Conservation (phyloP, 495 filamentous ascomycete genomes). For the Penicillium tannophilum region DNA sequence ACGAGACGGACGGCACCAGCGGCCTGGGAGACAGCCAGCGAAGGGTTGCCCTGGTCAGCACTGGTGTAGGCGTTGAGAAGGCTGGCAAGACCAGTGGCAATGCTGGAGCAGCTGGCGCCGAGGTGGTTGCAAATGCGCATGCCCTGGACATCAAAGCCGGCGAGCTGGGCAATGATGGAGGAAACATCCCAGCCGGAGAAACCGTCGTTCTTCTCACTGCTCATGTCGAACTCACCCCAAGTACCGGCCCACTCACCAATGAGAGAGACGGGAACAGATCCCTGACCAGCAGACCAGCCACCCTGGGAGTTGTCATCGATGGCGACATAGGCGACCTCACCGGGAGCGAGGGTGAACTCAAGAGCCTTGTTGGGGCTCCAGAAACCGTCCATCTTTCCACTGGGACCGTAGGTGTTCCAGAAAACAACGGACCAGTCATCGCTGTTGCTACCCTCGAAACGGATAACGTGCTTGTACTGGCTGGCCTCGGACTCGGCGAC, state of each 20-base stretch:
- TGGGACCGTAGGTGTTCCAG: slow-evolving; percentile 56
- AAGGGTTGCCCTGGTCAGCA: slow-evolving; percentile 26
- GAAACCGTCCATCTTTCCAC: slow-evolving; percentile 41
- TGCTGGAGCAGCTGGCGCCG: slow-evolving; percentile 37
- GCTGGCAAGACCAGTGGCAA: slow-evolving; percentile 24
- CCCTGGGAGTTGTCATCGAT: slow-evolving; percentile 49
- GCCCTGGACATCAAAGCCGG: slow-evolving; percentile 36
- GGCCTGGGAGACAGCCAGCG: slow-evolving; percentile 17
- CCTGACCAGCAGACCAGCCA: slow-evolving; percentile 41
- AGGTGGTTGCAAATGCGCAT: slow-evolving; percentile 45
- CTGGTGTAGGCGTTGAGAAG: slow-evolving; percentile 41
- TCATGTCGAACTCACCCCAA: slow-evolving; percentile 60
- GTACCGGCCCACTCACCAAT: slow-evolving; percentile 45
- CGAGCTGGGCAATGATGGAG: slow-evolving; percentile 47
- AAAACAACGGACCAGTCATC: slow-evolving; percentile 46
- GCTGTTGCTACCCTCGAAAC: slow-evolving; percentile 42
- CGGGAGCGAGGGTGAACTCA: slow-evolving; percentile 41
- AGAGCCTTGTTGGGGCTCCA: slow-evolving; percentile 43
- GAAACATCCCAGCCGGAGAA: slow-evolving; percentile 57
- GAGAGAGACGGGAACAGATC: slow-evolving; percentile 30
- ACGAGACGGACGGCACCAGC: slow-evolving; percentile 36
- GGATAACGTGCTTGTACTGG: slow-evolving; percentile 49
- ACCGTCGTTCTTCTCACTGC: slow-evolving; percentile 47
- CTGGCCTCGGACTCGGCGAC: slow-evolving; percentile 37
- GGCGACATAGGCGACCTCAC: slow-evolving; percentile 46